Percentiles rank a stretch among this genome's conserved stretches.
phyloP scores from a whole-genome alignment of 2,329 filamentous ascomycete species.

The Karstenula rhodostoma region DNA sequence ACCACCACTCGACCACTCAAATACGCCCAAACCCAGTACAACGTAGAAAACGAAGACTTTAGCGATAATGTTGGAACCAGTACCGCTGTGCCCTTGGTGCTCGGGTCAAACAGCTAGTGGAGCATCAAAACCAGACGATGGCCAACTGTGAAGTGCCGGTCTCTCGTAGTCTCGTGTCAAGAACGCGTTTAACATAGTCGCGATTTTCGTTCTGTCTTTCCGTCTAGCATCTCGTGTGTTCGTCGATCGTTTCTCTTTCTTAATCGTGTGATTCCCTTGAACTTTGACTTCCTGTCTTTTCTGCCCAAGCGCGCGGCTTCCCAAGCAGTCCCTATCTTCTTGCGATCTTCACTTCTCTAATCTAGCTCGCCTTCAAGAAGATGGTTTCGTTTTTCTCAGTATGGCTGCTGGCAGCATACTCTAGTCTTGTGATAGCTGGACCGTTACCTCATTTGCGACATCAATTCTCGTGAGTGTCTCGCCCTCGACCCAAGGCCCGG shows the following conservation, averaged over 20 bases:
- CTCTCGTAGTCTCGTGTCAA: slow-evolving; percentile 29
- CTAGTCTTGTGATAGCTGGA: slow-evolving; percentile 38
- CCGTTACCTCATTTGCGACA: slow-evolving; percentile 42
- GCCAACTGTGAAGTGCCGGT: slow-evolving; percentile 36
- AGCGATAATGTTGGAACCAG: slow-evolving; percentile 42
- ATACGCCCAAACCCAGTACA: slow-evolving; percentile 25
- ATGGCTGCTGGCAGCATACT: slow-evolving; percentile 51
- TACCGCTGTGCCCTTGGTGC: slow-evolving; percentile 37
- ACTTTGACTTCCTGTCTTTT: slow-evolving; percentile 27
- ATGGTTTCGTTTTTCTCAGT: slow-evolving; percentile 36
- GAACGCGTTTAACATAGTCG: slow-evolving; percentile 36
- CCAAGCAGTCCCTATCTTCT: slow-evolving; percentile 11
- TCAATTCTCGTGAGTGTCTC: slow-evolving; percentile 34
- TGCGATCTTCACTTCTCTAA: slow-evolving; percentile 32
- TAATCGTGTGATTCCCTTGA: slow-evolving; percentile 33
- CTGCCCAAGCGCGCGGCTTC: slow-evolving; percentile 32
- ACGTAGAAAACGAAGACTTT: slow-evolving; percentile 32
- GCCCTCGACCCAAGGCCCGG: background rate
- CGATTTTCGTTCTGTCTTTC: slow-evolving; percentile 30
- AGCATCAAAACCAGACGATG: slow-evolving; percentile 48
- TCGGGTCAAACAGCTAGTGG: slow-evolving; percentile 48
- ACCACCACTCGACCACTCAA: slow-evolving; percentile 42
- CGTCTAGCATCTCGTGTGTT: slow-evolving; percentile 27
- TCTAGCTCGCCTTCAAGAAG: slow-evolving; percentile 27
- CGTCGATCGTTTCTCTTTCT: slow-evolving; percentile 45